Evolutionary conservation across 2,329 filamentous ascomycete species (phyloP).

Genomic region (Canariomyces notabilis): DNA sequence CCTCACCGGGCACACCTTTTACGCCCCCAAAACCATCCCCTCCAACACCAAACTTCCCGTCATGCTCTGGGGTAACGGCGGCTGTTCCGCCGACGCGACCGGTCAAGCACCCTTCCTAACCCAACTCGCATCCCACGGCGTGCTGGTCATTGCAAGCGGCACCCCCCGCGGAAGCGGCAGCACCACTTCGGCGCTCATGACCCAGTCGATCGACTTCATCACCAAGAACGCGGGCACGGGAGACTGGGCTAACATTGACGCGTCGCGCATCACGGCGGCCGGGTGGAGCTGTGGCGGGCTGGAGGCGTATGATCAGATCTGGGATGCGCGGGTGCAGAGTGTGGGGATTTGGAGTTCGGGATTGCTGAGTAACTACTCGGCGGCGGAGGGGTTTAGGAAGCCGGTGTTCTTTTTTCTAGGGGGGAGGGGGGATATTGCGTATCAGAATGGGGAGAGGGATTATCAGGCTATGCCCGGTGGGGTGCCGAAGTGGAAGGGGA

Average conservation of each 20-base stretch:
- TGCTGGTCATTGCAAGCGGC: slow-evolving; percentile 26
- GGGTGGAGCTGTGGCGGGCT: slow-evolving; percentile 30
- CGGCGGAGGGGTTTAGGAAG: slow-evolving; percentile 15
- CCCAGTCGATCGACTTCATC: slow-evolving; percentile 22
- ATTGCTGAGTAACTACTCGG: slow-evolving; percentile 4
- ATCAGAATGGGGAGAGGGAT: slow-evolving; percentile 20
- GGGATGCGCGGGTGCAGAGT: slow-evolving; percentile 20
- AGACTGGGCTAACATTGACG: slow-evolving; percentile 23
- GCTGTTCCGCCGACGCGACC: slow-evolving; percentile 23
- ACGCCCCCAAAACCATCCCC: slow-evolving; percentile 19
- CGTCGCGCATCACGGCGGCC: slow-evolving; percentile 25
- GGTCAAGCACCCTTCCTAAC: slow-evolving; percentile 19
- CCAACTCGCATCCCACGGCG: slow-evolving; percentile 26
- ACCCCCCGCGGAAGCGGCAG: slow-evolving; percentile 17
- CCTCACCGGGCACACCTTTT: slow-evolving; percentile 23
- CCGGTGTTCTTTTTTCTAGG: slow-evolving; percentile 20
- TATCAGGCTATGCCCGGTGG: slow-evolving; percentile 13
- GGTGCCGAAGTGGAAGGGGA: slow-evolving; percentile 20
- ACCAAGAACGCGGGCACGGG: slow-evolving; percentile 17
- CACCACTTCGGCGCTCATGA: slow-evolving; percentile 25
- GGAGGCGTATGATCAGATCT: slow-evolving; percentile 26
- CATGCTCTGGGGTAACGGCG: slow-evolving; percentile 31
- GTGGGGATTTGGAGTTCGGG: slow-evolving; percentile 11
- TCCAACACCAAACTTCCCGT: slow-evolving; percentile 23
- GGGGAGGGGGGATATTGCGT: slow-evolving; percentile 17